A percentile compares a stretch with the other conserved stretches of the same genome.
Conservation (phyloP, 768 basidiomycete genomes). For the Hortiboletus flavorubellus region DNA sequence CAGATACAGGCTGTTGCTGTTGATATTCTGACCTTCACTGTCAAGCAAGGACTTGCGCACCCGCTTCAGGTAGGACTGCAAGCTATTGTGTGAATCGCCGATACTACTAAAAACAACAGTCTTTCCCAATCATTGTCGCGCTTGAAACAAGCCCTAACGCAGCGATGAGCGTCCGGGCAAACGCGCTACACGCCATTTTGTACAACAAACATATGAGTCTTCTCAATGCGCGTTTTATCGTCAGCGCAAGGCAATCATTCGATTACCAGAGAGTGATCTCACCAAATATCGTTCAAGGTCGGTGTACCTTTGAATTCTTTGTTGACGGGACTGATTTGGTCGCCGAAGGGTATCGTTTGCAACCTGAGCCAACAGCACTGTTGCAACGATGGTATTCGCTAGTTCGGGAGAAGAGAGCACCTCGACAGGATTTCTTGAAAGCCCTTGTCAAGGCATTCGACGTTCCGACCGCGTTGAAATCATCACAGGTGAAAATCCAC, state of each 20-base stretch:
- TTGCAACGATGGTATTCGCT: conserved; percentile 90
- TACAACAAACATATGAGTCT: conserved; percentile 89
- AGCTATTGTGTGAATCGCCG: background rate
- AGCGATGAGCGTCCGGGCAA: conserved; percentile 68
- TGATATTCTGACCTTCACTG: conserved; percentile 88
- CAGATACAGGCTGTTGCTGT: conserved; percentile 81
- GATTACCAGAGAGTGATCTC: conserved; percentile 71
- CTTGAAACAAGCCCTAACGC: conserved; percentile 79
- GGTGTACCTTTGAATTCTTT: conserved; percentile 2
- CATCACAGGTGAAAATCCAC: conserved; percentile 48
- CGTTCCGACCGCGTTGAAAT: conserved; percentile 53
- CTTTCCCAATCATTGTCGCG: conserved; percentile 87
- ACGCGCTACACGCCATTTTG: conserved; percentile 72
- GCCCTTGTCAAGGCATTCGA: conserved; percentile 81
- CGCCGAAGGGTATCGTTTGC: conserved; percentile 58
- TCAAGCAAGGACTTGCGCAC: conserved; percentile 94
- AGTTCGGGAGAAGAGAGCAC: conserved; percentile 84
- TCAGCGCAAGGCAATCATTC: conserved; percentile 79
- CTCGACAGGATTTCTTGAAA: conserved; percentile 85
- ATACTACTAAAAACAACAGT: conserved; percentile 42
- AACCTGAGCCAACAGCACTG: conserved; percentile 66
- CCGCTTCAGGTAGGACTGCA: conserved; percentile 71
- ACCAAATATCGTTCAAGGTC: conserved; percentile 53
- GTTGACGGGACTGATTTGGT: background rate
- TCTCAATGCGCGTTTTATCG: conserved; percentile 78